Evolutionary conservation across 78 protist genomes (phyloP), one percentile per base, ranked within the genome.

Genomic region (Thecamonas trahens): DNA sequence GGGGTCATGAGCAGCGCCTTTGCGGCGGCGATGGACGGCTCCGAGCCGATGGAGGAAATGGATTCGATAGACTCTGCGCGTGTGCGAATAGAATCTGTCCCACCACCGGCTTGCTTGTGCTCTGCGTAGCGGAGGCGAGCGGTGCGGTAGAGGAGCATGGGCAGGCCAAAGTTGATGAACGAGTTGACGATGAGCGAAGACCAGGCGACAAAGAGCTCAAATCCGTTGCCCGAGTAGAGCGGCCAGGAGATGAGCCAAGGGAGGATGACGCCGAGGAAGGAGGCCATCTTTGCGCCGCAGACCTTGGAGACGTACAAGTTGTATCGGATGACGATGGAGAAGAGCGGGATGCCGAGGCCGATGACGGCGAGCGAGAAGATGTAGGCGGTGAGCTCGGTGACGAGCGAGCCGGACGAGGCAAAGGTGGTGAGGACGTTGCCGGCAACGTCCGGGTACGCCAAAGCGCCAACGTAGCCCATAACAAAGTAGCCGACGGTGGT

Each of bases 241-340:
- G 70, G 70, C 28, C 38, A 18, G 55, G 61, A 35, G 26, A 65
- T 44, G 17, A 65, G 24, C 70, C 70, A 65, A 1, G 70, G 70
- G 55, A 65, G 44, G 28, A 37, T 1, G 40, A 65, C 34, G 11
- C 70, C 70, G n/a, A n/a, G n/a, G n/a, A n/a, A n/a, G n/a, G n/a
- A n/a, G n/a, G n/a, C 70, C 70, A 65, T 42, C 26, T 45, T 3
- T 5, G 38, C 4, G 20, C 38, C 6, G 28, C 5, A 42, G 35
- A 52, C 70, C 40, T 65, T 65, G 5, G 38, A 52, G 47, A 65
- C 18, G 32, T n/a, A n/a, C n/a, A 4, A 44, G 58, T 65, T 65
- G 70, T 65, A 65, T 55, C 20, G 4, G 40, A 65, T 40, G 55
- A 65, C 70, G 70, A 65, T 65, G 31, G 61, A 52, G 40, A 65